Conservation (phyloP, 1,284 basidiomycete genomes). For the Bondarzewia mesenterica region DNA sequence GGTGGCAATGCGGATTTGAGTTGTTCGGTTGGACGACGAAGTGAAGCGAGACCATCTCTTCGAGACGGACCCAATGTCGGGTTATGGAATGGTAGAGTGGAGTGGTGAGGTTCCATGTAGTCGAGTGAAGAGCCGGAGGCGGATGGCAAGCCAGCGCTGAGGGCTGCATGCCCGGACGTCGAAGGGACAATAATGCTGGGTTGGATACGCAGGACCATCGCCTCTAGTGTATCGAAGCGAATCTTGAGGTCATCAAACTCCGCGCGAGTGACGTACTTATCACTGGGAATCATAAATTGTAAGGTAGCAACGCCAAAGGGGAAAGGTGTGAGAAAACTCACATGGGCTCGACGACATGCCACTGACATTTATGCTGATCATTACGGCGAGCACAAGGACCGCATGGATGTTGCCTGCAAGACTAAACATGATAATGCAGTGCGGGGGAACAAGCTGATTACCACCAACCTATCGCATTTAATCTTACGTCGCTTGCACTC, state of each 20-base stretch:
- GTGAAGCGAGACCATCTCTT: neutral
- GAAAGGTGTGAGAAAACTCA: constrained; percentile 23
- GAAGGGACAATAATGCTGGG: neutral
- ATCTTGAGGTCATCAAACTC: constrained; percentile 45
- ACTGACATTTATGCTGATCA: constrained; percentile 47
- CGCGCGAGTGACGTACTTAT: constrained; percentile 45
- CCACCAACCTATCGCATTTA: constrained; percentile 46
- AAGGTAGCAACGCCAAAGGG: constrained; percentile 9
- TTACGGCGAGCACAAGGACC: constrained; percentile 46
- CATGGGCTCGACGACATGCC: constrained; percentile 51
- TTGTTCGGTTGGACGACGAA: neutral
- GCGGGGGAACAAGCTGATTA: constrained; percentile 13
- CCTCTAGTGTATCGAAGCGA: constrained; percentile 32
- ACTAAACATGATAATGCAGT: constrained; percentile 12
- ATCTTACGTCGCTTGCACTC: constrained; percentile 58
- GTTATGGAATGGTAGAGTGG: constrained; percentile 3
- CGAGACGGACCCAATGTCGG: constrained; percentile 1
- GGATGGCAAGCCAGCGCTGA: neutral
- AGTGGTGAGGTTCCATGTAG: neutral
- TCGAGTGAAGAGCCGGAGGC: neutral
- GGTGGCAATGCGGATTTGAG: neutral
- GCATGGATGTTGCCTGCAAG: constrained; percentile 41
- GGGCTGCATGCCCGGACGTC: constrained; percentile 3
- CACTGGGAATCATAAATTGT: constrained; percentile 25
- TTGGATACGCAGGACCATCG: constrained; percentile 16